Evolutionary conservation across 768 basidiomycete species (phyloP), one percentile per base, ranked within the genome.

Genomic region (Neoboletus magnificus): DNA sequence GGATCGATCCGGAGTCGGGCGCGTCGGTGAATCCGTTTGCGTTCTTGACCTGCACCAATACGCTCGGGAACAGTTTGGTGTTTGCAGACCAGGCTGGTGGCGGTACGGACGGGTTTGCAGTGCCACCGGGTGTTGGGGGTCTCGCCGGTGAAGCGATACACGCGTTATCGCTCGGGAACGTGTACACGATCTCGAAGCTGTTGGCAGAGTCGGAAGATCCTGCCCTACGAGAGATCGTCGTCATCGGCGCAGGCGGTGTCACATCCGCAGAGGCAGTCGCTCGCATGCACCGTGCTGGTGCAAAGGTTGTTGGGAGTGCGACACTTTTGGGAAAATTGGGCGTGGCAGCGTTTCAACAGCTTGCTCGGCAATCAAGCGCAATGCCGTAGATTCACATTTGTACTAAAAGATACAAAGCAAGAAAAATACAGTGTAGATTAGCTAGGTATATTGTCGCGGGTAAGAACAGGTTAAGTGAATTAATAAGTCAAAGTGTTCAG

Each of bases 181-280:
- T 90, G 30, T 77, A 77, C 62, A 76, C 80, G 18, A 86, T 93
- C 65, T 67, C 78, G 15, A 71, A 70, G 39, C 67, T 91, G 42
- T 72, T 92, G 48, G 67, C 69, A 18, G 67, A 72, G 35, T 74
- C 75, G 27, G 52, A 61, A 48, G 76, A 77, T 55, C 59, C 68
- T 4, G 75, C 75, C 0, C 62, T 91, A 37, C 68, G 67, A 29
- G 62, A 73, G 3, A 80, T 92, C 52, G 74, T 74, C 48, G 74
- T 93, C 52, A 80, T 94, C 44, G 93, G 91, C 2, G 86, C 87
- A n/a, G 92, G 93, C 1, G 92, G 92, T 6, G 89, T 92, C 18
- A 85, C 81, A 2, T 80, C 80, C 22, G 71, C 75, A 6, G 85
- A 74, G 22, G 85, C 82, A 2, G 82, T 78, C 13, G 67, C 72